Conservation (phyloP, 2,329 filamentous ascomycete genomes). For the Truncatella angustata region DNA sequence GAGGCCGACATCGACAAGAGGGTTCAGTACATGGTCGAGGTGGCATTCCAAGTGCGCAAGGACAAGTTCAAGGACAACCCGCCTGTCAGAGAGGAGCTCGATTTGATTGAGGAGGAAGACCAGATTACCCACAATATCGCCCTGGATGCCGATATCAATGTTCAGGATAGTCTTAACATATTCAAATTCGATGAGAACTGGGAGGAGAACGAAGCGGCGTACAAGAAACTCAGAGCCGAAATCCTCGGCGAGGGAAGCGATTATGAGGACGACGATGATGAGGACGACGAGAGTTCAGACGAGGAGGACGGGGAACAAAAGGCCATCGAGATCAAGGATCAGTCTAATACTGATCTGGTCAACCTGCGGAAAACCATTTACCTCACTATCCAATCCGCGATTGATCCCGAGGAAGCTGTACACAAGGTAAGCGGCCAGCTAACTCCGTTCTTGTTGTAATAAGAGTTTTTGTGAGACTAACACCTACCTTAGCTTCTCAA, state of each 20-base stretch:
- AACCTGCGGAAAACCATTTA: constrained; percentile 94
- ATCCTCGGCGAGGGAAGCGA: constrained; percentile 93
- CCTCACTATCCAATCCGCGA: constrained; percentile 94
- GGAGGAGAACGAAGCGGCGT: constrained; percentile 87
- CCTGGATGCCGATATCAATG: constrained; percentile 79
- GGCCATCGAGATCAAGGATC: constrained; percentile 94
- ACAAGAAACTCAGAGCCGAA: constrained; percentile 86
- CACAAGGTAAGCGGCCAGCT: too few relatives aligned
- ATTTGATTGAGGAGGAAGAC: constrained; percentile 95
- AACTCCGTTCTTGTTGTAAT: too few relatives aligned
- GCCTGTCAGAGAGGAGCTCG: constrained; percentile 85
- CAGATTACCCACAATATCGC: constrained; percentile 89
- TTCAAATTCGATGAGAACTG: constrained; percentile 93
- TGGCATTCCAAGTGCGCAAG: constrained; percentile 93
- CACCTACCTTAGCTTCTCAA: too few relatives aligned
- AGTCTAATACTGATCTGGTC: constrained; percentile 93
- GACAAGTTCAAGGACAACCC: constrained; percentile 96
- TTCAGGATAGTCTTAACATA: constrained; percentile 86
- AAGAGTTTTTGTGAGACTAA: too few relatives aligned
- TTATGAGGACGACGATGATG: constrained; percentile 66
- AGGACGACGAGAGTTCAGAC: constrained; percentile 67
- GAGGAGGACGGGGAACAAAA: constrained; percentile 77
- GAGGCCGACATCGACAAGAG: constrained; percentile 97
- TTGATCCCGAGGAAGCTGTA: constrained; percentile 93
- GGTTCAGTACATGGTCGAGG: constrained; percentile 99